phyloP scores from a whole-genome alignment of 805 yeast species.

The Suhomyces sp. region DNA sequence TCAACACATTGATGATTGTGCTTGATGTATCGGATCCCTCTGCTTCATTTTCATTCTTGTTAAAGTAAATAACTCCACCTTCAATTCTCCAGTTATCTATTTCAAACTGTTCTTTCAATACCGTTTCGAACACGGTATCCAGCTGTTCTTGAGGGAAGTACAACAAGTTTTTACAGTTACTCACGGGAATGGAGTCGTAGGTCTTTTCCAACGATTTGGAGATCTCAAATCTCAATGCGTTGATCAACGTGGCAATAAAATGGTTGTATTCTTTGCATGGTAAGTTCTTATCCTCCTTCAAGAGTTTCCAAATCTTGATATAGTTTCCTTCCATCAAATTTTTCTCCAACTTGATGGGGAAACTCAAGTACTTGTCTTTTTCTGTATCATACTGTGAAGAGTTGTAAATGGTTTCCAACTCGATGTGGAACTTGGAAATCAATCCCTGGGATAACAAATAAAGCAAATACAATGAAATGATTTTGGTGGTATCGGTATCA shows the following conservation, averaged over 20 bases:
- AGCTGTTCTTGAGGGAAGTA: conserved; percentile 55
- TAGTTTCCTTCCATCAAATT: conserved; percentile 97
- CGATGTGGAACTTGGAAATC: conserved; percentile 86
- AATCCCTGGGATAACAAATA: conserved; percentile 79
- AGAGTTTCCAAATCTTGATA: conserved; percentile 82
- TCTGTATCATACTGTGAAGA: conserved; percentile 60
- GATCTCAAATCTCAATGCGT: conserved; percentile 82
- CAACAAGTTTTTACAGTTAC: conserved; percentile 78
- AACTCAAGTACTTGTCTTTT: conserved; percentile 59
- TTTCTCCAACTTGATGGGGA: conserved; percentile 86
- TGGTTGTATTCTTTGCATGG: conserved; percentile 74
- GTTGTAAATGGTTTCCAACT: conserved; percentile 69
- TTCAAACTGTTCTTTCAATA: conserved; percentile 33
- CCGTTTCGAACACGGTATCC: conserved; percentile 31
- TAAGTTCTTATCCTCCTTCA: conserved; percentile 55
- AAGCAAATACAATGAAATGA: conserved; percentile 74
- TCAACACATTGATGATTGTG: conserved; percentile 66
- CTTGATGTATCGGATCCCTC: conserved; percentile 37
- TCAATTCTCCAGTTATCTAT: conserved; percentile 58
- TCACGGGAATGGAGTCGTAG: conserved; percentile 71
- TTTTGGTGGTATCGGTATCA: conserved; percentile 50
- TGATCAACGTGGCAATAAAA: conserved; percentile 71
- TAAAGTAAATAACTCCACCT: conserved; percentile 52
- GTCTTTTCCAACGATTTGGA: conserved; percentile 80
- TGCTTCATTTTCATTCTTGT: conserved; percentile 49